These are phyloP conservation scores for Cystofilobasidium capitatum DNA, from an alignment of 768 basidiomycete genomes.

Conservation along the genomic window DNA sequence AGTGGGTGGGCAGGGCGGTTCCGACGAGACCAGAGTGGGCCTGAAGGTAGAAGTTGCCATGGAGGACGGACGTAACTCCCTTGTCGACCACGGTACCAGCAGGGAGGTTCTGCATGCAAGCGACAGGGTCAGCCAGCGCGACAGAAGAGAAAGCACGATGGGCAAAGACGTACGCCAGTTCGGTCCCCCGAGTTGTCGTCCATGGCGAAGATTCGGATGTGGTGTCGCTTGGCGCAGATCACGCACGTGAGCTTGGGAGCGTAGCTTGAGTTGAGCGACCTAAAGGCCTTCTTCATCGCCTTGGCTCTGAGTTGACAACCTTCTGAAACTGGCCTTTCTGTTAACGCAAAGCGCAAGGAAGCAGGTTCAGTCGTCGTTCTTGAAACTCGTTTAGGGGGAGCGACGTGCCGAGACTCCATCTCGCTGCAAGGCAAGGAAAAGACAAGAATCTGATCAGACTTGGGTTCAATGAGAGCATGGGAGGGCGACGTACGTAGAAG, in stretches of 20 bases:
- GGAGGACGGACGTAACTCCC: background rate
- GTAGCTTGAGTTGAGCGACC: conserved; percentile 32
- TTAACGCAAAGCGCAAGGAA: background rate
- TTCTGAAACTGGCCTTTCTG: conserved; percentile 38
- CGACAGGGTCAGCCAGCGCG: background rate
- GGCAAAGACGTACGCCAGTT: background rate
- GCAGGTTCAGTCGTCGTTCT: too few species aligned
- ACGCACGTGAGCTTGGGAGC: conserved; percentile 37
- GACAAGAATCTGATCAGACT: background rate
- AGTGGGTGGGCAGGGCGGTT: conserved; percentile 29
- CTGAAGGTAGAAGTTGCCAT: conserved; percentile 27
- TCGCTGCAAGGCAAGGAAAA: conserved; percentile 21
- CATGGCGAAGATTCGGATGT: conserved; percentile 3
- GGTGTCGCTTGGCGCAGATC: conserved; percentile 35
- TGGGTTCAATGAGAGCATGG: background rate
- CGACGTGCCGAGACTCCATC: conserved; percentile 31
- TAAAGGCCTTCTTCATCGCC: conserved; percentile 35
- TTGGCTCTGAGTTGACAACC: conserved; percentile 35
- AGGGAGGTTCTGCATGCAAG: background rate
- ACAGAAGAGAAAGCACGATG: background rate
- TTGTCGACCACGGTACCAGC: conserved; percentile 9
- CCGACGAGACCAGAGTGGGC: conserved; percentile 30
- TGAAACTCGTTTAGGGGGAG: too few species aligned
- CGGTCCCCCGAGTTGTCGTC: background rate
- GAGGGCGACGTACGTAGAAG: conserved; percentile 32